Evolutionary conservation across 1,284 basidiomycete species (phyloP), one percentile per base, ranked within the genome.

Genomic region (Tausonia pullulans): DNA sequence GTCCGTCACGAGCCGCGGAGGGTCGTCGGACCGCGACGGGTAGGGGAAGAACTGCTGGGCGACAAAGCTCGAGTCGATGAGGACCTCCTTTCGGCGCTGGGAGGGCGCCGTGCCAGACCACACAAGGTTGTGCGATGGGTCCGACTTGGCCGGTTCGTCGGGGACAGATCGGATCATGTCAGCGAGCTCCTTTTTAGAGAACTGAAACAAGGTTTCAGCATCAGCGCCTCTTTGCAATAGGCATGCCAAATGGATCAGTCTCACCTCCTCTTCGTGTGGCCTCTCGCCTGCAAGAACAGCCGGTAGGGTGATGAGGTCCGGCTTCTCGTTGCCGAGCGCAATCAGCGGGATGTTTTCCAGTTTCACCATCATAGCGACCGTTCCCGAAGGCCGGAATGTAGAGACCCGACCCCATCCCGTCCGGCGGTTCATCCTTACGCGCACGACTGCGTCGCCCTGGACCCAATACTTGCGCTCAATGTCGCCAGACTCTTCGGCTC

Each of bases 381-480:
- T 86, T 4, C 96, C 96, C 0, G 94, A 97, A 0, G 96, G 87
- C 16, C 96, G 82, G 7, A 93, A 83, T 0, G 88, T 87, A 49
- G 87, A 77, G 6, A 98, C 84, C 72, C 95, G 91, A 40, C 94
- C 82, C 95, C 95, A 98, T 3, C 93, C 93, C 1, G 84, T 79
- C 66, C 85, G 82, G 6, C 82, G 79, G 50, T 96, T 80, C 0
- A 85, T 79, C 10, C 87, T 85, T 57, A 98, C 82, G 1, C 93
- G 94, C 60, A 98, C 79, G 58, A 98, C 81, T 0, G 90, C 85
- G 69, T 91, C 87, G 0, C 93, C 94, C 63, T 90, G 77, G 41
- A 96, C 73, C 94, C 94, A 98, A 0, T 87, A 86, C 76, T 91
- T 91, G 73, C 85, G 81, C 64, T 73, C 73, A 48, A 81, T 68